Percentiles rank a stretch among this genome's conserved stretches.
These are phyloP conservation scores for Metarhizium album DNA, from an alignment of 2,329 filamentous ascomycete genomes.

Conservation along the genomic window DNA sequence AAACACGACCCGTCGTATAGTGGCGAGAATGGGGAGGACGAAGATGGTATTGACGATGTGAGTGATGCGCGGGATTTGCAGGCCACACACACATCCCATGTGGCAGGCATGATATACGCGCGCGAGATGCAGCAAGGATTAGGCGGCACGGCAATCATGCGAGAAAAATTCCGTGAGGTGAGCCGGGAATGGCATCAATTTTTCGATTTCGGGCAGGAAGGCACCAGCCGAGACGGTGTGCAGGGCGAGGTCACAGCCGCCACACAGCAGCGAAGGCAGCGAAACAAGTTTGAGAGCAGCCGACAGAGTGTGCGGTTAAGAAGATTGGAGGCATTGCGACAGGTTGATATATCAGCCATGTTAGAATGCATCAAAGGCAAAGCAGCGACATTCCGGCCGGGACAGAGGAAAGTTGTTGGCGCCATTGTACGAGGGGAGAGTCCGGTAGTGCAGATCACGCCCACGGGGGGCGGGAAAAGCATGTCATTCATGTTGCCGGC, in stretches of 20 bases:
- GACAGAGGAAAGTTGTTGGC: slow-evolving; percentile 7
- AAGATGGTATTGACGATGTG: too few species aligned
- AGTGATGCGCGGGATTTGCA: slow-evolving; percentile 3
- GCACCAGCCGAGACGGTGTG: neutral
- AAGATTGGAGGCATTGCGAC: neutral
- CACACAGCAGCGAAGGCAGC: neutral
- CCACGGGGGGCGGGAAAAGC: slow-evolving; percentile 10
- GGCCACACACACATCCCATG: slow-evolving; percentile 4
- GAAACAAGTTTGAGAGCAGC: neutral
- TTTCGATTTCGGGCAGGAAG: slow-evolving; percentile 4
- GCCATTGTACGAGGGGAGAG: slow-evolving; percentile 3
- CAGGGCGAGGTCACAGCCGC: neutral
- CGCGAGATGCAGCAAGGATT: slow-evolving; percentile 2
- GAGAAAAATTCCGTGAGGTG: slow-evolving; percentile 7
- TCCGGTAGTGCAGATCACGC: slow-evolving; percentile 8
- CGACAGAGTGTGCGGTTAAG: neutral
- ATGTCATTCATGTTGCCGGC: slow-evolving; percentile 11
- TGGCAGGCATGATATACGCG: slow-evolving; percentile 9
- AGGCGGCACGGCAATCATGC: slow-evolving; percentile 1
- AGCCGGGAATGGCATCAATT: slow-evolving; percentile 10
- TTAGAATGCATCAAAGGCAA: slow-evolving; percentile 7
- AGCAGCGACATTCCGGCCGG: slow-evolving; percentile 1
- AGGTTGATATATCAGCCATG: neutral
- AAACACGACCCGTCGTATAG: too few species aligned
- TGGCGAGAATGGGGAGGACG: too few species aligned